Evolutionary conservation across 129 eudicot species (phyloP).

Genomic region (Ambrosia artemisiifolia): DNA sequence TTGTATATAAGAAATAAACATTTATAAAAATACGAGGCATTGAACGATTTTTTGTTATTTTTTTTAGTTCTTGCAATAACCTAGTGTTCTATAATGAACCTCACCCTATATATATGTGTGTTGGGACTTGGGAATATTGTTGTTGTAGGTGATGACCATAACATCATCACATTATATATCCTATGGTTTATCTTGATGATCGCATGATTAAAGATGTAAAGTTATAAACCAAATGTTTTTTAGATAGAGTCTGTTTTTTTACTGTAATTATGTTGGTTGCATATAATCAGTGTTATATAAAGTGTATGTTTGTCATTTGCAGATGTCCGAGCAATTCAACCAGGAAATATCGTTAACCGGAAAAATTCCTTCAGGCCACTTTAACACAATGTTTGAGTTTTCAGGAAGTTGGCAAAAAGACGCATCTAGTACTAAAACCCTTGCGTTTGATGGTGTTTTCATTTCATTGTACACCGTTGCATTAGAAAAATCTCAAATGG

Average conservation of each 20-base stretch:
- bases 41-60: no score
- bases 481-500: slow-evolving; percentile 83
- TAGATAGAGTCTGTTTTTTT: neutral
- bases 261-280: neutral
- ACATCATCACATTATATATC: slow-evolving; percentile 4
- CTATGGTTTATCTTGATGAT: slow-evolving; percentile 2
- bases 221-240: neutral
- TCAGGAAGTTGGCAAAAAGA: slow-evolving; percentile 98
- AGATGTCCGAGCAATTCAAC: slow-evolving; percentile 98
- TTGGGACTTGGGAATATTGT: neutral
- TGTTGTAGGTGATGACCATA: slow-evolving; percentile 2
- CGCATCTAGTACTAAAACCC: slow-evolving; percentile 87
- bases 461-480: slow-evolving; percentile 83
- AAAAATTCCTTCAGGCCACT: slow-evolving; percentile 91
- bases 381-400: slow-evolving; percentile 87
- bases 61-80: no score
- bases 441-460: slow-evolving; percentile 93
- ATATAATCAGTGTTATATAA: neutral
- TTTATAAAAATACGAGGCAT: no score
- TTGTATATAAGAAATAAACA: no score
- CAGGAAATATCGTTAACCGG: slow-evolving; percentile 91
- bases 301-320: slow-evolving; percentile 9
- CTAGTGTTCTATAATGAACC: no score
- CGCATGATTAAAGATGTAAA: neutral
- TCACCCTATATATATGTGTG: neutral